These are phyloP conservation scores for Prototheca wickerhamii DNA, from an alignment of 163 green algal species.

Conservation along the genomic window DNA sequence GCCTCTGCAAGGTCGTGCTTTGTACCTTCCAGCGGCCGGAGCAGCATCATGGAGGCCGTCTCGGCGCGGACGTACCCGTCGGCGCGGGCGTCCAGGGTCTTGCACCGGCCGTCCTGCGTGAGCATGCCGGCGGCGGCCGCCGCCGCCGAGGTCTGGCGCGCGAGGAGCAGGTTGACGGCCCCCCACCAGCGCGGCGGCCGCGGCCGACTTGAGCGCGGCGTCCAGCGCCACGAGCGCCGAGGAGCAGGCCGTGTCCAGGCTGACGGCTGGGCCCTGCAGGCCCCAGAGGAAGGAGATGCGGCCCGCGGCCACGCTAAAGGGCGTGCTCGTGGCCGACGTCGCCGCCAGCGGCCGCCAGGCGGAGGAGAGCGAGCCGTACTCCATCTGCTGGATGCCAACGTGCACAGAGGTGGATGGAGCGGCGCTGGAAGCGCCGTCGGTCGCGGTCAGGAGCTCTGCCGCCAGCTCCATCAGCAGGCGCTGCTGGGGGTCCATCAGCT, in stretches of 20 bases:
- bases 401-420: slow-evolving; percentile 25
- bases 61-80: slow-evolving; percentile 80
- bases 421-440: neutral
- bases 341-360: neutral
- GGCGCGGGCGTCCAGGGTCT: slow-evolving; percentile 72
- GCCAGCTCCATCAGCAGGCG: slow-evolving; percentile 59
- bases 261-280: slow-evolving; percentile 48
- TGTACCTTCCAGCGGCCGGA: slow-evolving; percentile 15
- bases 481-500: slow-evolving; percentile 49
- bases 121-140: slow-evolving; percentile 59
- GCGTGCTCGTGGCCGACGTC: slow-evolving; percentile 37
- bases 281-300: slow-evolving; percentile 32
- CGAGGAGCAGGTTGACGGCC: slow-evolving; percentile 15
- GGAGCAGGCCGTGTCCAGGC: slow-evolving; percentile 78
- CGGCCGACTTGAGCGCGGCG: slow-evolving; percentile 11
- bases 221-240: slow-evolving; percentile 61
- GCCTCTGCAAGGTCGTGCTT: neutral
- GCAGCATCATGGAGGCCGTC: slow-evolving; percentile 34
- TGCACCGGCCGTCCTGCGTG: slow-evolving; percentile 73
- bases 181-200: slow-evolving; percentile 11
- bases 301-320: slow-evolving; percentile 38
- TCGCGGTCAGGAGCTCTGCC: neutral
- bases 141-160: slow-evolving; percentile 22
- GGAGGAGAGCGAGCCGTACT: slow-evolving; percentile 49
- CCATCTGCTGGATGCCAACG: slow-evolving; percentile 62